Evolutionary conservation across 116 monocot species (phyloP).

Genomic region (Zostera marina): DNA sequence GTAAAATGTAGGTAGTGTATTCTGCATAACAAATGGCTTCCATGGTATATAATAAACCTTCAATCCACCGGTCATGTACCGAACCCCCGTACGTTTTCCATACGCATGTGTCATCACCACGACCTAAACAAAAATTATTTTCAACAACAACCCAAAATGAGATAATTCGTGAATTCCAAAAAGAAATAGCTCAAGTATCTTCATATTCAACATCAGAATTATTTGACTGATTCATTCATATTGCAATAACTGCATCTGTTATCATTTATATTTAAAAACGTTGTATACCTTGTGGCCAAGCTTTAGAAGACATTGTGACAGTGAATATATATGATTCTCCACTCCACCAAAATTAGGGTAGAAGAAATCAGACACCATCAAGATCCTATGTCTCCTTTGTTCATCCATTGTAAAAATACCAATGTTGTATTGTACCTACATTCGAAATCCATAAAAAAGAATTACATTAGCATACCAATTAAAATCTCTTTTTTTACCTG

Average conservation of each 20-base stretch:
- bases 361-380: constrained; percentile 98
- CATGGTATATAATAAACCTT: constrained; percentile 92
- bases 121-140: constrained; percentile 21
- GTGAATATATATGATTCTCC: constrained; percentile 84
- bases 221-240: not conserved
- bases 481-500: too few species aligned
- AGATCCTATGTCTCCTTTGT: constrained; percentile 33
- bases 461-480: too few species aligned
- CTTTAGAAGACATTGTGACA: constrained; percentile 80
- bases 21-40: constrained; percentile 88
- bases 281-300: constrained; percentile 76
- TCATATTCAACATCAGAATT: not conserved
- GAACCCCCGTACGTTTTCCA: constrained; percentile 73
- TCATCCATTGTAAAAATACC: constrained; percentile 17
- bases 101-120: constrained; percentile 93
- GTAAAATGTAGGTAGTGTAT: constrained; percentile 76
- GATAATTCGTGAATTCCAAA: not conserved
- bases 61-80: constrained; percentile 75
- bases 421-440: too few species aligned
- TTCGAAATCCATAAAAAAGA: too few species aligned
- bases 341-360: constrained; percentile 94
- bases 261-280: too few species aligned
- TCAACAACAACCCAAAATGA: not conserved
- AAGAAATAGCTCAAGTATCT: not conserved
- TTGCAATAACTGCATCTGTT: not conserved